These are phyloP conservation scores for Eustoma russellianum DNA, from an alignment of 257 asterid genomes.

Conservation along the genomic window DNA sequence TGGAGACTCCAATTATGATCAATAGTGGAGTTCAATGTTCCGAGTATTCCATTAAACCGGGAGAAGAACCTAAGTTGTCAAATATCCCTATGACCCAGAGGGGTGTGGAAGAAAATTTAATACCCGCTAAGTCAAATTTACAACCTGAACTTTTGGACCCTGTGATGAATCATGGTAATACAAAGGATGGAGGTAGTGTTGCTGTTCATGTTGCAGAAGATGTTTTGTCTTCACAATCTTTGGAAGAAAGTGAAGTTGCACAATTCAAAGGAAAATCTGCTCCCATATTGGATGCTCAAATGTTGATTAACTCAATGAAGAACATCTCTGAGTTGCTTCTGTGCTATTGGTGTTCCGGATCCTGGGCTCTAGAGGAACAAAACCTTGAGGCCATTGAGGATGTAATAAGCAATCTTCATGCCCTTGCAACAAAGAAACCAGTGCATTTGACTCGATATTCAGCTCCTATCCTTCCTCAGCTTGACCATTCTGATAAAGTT, in stretches of 20 bases:
- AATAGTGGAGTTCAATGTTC: slow-evolving; percentile 25
- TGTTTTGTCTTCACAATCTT: slow-evolving; percentile 65
- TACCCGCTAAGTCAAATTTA: slow-evolving; percentile 11
- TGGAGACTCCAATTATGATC: slow-evolving; percentile 19
- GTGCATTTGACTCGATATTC: slow-evolving; percentile 15
- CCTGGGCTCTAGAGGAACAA: slow-evolving; percentile 38
- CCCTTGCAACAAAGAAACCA: slow-evolving; percentile 38
- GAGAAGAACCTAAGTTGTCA: slow-evolving; percentile 18
- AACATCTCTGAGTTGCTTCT: slow-evolving; percentile 59
- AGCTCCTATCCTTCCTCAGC: slow-evolving; percentile 16
- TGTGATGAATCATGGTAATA: slow-evolving; percentile 32
- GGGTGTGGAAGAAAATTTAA: slow-evolving; percentile 22
- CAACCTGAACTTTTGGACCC: slow-evolving; percentile 10
- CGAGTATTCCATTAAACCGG: slow-evolving; percentile 24
- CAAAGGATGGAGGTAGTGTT: slow-evolving; percentile 47
- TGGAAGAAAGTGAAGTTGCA: slow-evolving; percentile 51
- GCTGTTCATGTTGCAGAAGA: slow-evolving; percentile 83
- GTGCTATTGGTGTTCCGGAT: slow-evolving; percentile 31
- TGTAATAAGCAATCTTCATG: slow-evolving; percentile 41
- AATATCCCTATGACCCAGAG: slow-evolving; percentile 19
- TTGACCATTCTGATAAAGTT: slow-evolving; percentile 25
- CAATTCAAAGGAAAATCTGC: slow-evolving; percentile 16
- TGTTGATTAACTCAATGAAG: slow-evolving; percentile 42
- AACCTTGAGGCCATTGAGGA: slow-evolving; percentile 34
- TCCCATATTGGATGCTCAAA: slow-evolving; percentile 39